Percentiles rank a stretch among this genome's conserved stretches.
phyloP scores from a whole-genome alignment of 1,284 basidiomycete species.

The Trichosporon sp. region DNA sequence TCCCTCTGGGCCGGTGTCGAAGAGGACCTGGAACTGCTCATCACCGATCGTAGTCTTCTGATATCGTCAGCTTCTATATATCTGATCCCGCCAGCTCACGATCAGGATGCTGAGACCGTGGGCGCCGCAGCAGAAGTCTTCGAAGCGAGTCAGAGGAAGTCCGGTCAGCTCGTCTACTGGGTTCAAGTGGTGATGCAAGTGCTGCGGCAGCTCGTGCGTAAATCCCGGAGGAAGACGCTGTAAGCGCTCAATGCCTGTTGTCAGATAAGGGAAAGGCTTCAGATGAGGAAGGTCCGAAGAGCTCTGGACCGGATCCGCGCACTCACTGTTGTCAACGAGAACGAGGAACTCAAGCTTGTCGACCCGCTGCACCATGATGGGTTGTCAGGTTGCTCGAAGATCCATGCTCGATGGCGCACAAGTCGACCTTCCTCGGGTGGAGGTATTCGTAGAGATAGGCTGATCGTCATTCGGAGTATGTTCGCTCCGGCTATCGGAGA shows the following conservation, averaged over 20 bases:
- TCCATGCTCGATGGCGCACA: background rate
- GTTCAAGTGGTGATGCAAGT: slow-evolving; percentile 46
- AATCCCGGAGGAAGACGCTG: slow-evolving; percentile 70
- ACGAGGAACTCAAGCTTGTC: slow-evolving; percentile 39
- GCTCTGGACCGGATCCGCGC: background rate
- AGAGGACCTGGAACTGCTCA: slow-evolving; percentile 56
- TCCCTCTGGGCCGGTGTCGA: slow-evolving; percentile 74
- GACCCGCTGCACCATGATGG: slow-evolving; percentile 17
- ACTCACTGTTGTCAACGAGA: slow-evolving; percentile 39
- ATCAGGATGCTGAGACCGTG: slow-evolving; percentile 74
- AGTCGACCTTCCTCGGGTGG: background rate
- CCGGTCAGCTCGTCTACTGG: slow-evolving; percentile 56
- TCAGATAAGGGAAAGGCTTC: background rate
- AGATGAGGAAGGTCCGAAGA: background rate
- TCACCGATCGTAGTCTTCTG: slow-evolving; percentile 48
- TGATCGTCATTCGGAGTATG: background rate
- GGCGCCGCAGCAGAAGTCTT: slow-evolving; percentile 73
- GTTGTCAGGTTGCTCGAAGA: background rate
- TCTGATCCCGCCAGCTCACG: slow-evolving; percentile 48
- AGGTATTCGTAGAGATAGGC: background rate
- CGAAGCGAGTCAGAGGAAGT: slow-evolving; percentile 63
- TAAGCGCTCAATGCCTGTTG: slow-evolving; percentile 55
- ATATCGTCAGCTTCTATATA: background rate
- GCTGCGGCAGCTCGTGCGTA: slow-evolving; percentile 62
- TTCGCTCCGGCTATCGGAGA: background rate